Evolutionary conservation across 176 grass and related monocot genomes (phyloP).

Genomic region (Cenchrus americanus): DNA sequence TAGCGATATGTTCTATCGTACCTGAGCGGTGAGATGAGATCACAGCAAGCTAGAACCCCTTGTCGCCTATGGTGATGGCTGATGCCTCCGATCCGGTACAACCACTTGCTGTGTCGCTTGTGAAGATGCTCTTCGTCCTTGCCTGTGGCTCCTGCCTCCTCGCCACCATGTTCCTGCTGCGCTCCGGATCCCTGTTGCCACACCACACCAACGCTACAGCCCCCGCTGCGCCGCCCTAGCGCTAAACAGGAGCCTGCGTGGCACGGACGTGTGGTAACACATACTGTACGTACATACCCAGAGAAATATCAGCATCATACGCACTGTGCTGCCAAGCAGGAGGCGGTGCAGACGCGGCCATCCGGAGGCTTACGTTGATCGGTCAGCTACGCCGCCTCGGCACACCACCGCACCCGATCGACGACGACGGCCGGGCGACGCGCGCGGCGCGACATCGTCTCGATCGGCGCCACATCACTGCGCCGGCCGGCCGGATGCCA

Average conservation of each 20-base stretch:
- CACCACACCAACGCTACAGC: no score
- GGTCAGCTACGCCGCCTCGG: no score
- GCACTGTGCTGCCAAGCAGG: not conserved
- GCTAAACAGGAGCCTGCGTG: no score
- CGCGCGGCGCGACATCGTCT: not conserved
- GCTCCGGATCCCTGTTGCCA: no score
- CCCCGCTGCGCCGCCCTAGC: not conserved
- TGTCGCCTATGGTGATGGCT: not conserved
- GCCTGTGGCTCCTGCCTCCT: not conserved
- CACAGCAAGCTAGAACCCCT: no score
- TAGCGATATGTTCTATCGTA: no score
- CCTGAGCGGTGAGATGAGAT: no score
- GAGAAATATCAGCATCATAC: not conserved
- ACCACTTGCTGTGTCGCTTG: not conserved
- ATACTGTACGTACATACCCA: not conserved
- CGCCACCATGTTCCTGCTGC: not conserved
- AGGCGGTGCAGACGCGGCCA: not conserved
- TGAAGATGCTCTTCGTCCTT: not conserved
- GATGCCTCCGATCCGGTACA: not conserved
- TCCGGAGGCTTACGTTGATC: no score
- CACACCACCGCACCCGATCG: no score
- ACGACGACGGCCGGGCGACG: not conserved
- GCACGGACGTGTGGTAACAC: not conserved
- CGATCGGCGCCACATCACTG: not conserved
- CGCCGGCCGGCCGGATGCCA: not conserved